Conservation (phyloP, 2,329 filamentous ascomycete genomes). For the Ascochyta pisi region DNA sequence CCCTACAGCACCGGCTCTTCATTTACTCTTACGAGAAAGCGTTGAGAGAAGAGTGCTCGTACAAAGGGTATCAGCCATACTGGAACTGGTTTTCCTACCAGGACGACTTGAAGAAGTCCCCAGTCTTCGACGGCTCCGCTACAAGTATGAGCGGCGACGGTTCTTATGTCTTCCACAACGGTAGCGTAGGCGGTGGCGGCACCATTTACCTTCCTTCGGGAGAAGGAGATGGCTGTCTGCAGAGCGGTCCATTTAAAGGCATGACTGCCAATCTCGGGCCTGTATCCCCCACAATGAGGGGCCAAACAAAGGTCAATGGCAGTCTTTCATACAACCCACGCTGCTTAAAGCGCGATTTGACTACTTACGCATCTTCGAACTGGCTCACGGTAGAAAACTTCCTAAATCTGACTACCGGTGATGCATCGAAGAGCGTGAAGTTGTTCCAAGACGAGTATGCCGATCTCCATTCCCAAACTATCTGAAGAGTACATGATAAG, state of each 20-base stretch:
- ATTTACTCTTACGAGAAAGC: slow-evolving; percentile 47
- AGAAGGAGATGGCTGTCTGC: slow-evolving; percentile 33
- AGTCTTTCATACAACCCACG: slow-evolving; percentile 34
- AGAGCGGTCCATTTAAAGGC: slow-evolving; percentile 30
- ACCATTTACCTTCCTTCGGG: slow-evolving; percentile 16
- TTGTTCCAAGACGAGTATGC: slow-evolving; percentile 43
- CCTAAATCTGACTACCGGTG: slow-evolving; percentile 58
- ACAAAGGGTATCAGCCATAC: slow-evolving; percentile 50
- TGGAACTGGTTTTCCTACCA: slow-evolving; percentile 55
- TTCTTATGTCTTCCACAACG: slow-evolving; percentile 24
- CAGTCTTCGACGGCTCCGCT: slow-evolving; percentile 34
- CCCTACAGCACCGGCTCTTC: slow-evolving; percentile 44
- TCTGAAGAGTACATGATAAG: not conserved
- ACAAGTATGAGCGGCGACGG: slow-evolving; percentile 48
- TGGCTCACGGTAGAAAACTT: slow-evolving; percentile 41
- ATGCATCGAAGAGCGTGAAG: slow-evolving; percentile 51
- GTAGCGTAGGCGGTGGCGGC: slow-evolving; percentile 25
- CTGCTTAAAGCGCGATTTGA: slow-evolving; percentile 45
- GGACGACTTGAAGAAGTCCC: slow-evolving; percentile 36
- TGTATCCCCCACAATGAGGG: slow-evolving; percentile 16
- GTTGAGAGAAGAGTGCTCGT: slow-evolving; percentile 49
- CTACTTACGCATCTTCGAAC: slow-evolving; percentile 26
- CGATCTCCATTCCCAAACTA: not conserved
- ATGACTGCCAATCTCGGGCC: slow-evolving; percentile 36
- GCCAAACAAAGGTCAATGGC: slow-evolving; percentile 19